phyloP scores from a whole-genome alignment of 257 asterid species.

The Avicennia marina region DNA sequence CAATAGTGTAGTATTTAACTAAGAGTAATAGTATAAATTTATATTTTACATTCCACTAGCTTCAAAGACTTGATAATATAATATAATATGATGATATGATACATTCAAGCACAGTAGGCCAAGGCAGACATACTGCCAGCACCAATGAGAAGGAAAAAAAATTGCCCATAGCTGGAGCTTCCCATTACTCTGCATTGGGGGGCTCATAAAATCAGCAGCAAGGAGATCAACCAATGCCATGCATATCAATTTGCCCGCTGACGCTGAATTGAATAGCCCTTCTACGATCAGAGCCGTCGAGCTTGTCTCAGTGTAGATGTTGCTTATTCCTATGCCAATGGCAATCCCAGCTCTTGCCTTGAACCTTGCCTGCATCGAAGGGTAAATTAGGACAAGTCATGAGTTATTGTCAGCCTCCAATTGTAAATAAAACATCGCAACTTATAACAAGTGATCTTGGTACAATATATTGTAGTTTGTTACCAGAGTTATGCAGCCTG shows the following conservation, averaged over 20 bases:
- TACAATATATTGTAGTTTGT: no score
- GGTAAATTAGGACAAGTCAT: no score
- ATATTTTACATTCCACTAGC: no score
- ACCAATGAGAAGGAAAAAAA: conserved; percentile 24
- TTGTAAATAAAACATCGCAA: no score
- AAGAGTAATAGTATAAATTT: no score
- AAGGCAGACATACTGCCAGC: conserved; percentile 30
- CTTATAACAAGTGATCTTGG: no score
- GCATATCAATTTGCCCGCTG: conserved; percentile 32
- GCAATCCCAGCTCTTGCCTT: conserved; percentile 21
- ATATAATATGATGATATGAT: no score
- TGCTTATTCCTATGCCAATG: conserved; percentile 28
- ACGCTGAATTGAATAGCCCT: conserved; percentile 30
- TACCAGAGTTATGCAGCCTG: conserved; percentile 34
- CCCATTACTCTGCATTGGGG: conserved; percentile 19
- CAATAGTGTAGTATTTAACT: no score
- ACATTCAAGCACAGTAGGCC: conserved; percentile 41
- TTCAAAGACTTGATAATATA: no score
- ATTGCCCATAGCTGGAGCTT: conserved; percentile 25
- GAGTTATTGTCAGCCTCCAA: no score
- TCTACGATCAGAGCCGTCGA: conserved; percentile 28
- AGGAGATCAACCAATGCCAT: conserved; percentile 38
- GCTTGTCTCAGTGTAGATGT: conserved; percentile 26
- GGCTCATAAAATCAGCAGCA: no score
- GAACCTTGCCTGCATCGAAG: conserved; percentile 34